A percentile compares a stretch with the other conserved stretches of the same genome.
phyloP scores from a whole-genome alignment of 345 rosid species.

The Rhizophora apiculata region DNA sequence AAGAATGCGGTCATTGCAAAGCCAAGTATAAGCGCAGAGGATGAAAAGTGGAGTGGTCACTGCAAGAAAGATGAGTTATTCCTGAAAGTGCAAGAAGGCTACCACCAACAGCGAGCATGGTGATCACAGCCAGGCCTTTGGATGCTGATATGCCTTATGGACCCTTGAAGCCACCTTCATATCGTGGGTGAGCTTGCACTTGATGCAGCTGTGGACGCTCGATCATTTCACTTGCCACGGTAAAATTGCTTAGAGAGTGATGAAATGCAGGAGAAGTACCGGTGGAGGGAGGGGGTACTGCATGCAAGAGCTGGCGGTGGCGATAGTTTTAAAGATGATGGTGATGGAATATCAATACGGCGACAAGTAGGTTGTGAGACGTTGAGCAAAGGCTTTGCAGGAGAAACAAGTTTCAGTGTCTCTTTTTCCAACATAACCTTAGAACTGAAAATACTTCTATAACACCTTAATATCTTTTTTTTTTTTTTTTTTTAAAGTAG shows the following conservation, averaged over 20 bases:
- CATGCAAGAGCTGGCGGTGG: slow-evolving; percentile 1
- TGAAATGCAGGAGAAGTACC: background rate
- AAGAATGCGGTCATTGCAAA: slow-evolving; percentile 38
- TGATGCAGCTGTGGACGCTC: slow-evolving; percentile 43
- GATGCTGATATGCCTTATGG: slow-evolving; percentile 54
- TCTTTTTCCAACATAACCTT: background rate
- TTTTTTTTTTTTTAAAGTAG: too few relatives aligned
- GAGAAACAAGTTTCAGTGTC: slow-evolving; percentile 52
- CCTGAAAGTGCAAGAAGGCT: slow-evolving; percentile 45
- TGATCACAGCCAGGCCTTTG: slow-evolving; percentile 38
- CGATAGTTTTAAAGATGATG: slow-evolving; percentile 16
- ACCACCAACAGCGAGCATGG: slow-evolving; percentile 41
- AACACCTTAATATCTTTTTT: too few relatives aligned
- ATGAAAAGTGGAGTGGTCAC: slow-evolving; percentile 44
- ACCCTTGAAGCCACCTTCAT: slow-evolving; percentile 33
- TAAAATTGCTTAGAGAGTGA: background rate
- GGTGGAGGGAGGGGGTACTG: background rate
- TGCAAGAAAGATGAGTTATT: slow-evolving; percentile 38
- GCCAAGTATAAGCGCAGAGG: slow-evolving; percentile 44
- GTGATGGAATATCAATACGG: background rate
- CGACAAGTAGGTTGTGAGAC: slow-evolving; percentile 36
- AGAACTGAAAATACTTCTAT: background rate
- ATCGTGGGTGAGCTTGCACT: slow-evolving; percentile 59
- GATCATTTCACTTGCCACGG: slow-evolving; percentile 15
- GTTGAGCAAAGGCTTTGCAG: slow-evolving; percentile 58